Percentiles rank a stretch among this genome's conserved stretches.
Evolutionary conservation across 192 early-diverging fungal genomes (phyloP).

Genomic region (Backusella circina): DNA sequence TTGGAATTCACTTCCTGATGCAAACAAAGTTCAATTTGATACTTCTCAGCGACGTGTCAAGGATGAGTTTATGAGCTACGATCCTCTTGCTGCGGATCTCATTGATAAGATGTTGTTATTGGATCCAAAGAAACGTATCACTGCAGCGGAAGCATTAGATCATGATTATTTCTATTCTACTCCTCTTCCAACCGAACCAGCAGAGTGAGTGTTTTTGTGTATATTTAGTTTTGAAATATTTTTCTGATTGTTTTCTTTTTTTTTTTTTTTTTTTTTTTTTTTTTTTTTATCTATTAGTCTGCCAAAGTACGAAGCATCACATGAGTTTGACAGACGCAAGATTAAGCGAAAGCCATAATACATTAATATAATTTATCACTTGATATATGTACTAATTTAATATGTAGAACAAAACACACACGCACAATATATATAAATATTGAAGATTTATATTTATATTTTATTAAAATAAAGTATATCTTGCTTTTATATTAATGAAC

Average conservation of each 20-base stretch:
- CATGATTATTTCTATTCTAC: constrained; percentile 77
- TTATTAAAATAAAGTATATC: too few relatives aligned
- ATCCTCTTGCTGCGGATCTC: constrained; percentile 61
- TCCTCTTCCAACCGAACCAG: constrained; percentile 66
- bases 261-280: neutral
- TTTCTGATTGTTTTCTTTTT: neutral
- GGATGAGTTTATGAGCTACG: constrained; percentile 57
- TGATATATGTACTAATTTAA: too few relatives aligned
- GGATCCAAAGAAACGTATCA: constrained; percentile 69
- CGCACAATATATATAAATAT: too few relatives aligned
- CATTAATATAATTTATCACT: too few relatives aligned
- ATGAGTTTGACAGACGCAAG: constrained; percentile 66
- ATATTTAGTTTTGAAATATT: too few relatives aligned
- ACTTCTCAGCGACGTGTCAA: constrained; percentile 52
- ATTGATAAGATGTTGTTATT: constrained; percentile 76
- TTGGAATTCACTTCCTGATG: constrained; percentile 61
- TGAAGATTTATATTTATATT: too few relatives aligned
- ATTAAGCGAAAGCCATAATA: neutral
- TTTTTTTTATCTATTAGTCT: constrained; percentile 30
- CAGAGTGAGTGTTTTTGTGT: constrained; percentile 39
- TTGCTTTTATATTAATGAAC: too few relatives aligned
- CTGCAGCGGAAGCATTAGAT: constrained; percentile 72
- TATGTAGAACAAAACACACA: too few relatives aligned
- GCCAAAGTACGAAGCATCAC: constrained; percentile 70
- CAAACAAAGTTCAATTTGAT: constrained; percentile 44